Percentiles rank a stretch among this genome's conserved stretches.
Evolutionary conservation across 805 yeast species (phyloP).

Genomic region (Saccharomyces kudriavzevii): DNA sequence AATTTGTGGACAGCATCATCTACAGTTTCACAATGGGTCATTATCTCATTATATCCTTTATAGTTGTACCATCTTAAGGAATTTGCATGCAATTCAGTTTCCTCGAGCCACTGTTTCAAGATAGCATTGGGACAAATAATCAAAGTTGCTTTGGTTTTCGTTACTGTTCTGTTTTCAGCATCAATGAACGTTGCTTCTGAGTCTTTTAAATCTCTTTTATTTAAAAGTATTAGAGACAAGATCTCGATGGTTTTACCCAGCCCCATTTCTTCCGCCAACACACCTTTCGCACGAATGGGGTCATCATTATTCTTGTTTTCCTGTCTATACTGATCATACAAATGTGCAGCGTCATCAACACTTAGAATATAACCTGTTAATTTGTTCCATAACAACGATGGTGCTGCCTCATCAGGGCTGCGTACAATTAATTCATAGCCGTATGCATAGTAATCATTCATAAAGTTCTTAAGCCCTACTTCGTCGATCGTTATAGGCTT

Average conservation of each 20-base stretch:
- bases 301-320: not conserved
- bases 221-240: slow-evolving; percentile 52
- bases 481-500: not conserved
- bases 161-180: slow-evolving; percentile 19
- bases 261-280: slow-evolving; percentile 95
- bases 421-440: slow-evolving; percentile 22
- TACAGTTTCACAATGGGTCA: slow-evolving; percentile 16
- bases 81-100: slow-evolving; percentile 39
- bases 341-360: slow-evolving; percentile 10
- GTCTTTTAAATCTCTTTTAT: slow-evolving; percentile 40
- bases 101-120: slow-evolving; percentile 78
- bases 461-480: slow-evolving; percentile 9
- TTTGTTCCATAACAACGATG: slow-evolving; percentile 25
- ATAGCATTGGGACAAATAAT: slow-evolving; percentile 84
- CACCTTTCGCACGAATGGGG: slow-evolving; percentile 37
- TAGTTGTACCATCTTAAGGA: slow-evolving; percentile 54
- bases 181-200: slow-evolving; percentile 8
- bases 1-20: slow-evolving; percentile 43
- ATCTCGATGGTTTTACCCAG: slow-evolving; percentile 90
- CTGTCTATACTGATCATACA: slow-evolving; percentile 7
- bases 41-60: slow-evolving; percentile 43
- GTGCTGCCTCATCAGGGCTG: not conserved
- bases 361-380: slow-evolving; percentile 25
- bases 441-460: slow-evolving; percentile 21
- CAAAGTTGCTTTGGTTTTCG: slow-evolving; percentile 59